These are phyloP conservation scores for Camellia japonica DNA, from an alignment of 148 eudicot species.

Conservation along the genomic window DNA sequence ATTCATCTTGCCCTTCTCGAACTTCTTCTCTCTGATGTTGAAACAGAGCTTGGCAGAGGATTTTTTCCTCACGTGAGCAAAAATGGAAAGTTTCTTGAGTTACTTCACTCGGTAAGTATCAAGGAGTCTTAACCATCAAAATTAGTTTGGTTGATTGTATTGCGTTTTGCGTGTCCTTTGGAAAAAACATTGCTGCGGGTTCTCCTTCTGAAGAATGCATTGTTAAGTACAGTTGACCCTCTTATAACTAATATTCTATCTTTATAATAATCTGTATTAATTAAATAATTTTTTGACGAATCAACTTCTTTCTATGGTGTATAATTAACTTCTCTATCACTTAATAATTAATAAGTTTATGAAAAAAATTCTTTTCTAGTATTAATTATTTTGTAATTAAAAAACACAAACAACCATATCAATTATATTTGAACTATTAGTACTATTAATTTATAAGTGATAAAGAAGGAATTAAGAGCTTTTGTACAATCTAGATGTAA, in stretches of 20 bases:
- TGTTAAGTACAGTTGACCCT: not conserved
- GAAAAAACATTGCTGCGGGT: not conserved
- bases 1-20: conserved; percentile 66
- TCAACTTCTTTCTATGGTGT: too few species aligned
- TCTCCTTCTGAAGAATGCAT: not conserved
- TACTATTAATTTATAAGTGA: too few species aligned
- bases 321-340: too few species aligned
- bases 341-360: too few species aligned
- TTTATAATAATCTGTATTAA: not conserved
- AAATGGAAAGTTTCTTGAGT: conserved; percentile 61
- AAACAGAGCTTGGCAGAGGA: conserved; percentile 52
- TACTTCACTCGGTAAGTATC: conserved; percentile 69
- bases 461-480: too few species aligned
- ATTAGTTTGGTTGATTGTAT: not conserved
- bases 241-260: not conserved
- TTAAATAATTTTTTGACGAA: too few species aligned
- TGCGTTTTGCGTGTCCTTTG: not conserved
- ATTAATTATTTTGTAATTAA: too few species aligned
- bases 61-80: conserved; percentile 48
- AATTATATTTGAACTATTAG: too few species aligned
- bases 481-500: too few species aligned
- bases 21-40: conserved; percentile 67
- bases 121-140: not conserved
- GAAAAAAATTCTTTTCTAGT: too few species aligned
- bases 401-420: too few species aligned